A percentile compares a stretch with the other conserved stretches of the same genome.
Conservation (phyloP, 352 stramenopile species). For the Phytophthora sojae region DNA sequence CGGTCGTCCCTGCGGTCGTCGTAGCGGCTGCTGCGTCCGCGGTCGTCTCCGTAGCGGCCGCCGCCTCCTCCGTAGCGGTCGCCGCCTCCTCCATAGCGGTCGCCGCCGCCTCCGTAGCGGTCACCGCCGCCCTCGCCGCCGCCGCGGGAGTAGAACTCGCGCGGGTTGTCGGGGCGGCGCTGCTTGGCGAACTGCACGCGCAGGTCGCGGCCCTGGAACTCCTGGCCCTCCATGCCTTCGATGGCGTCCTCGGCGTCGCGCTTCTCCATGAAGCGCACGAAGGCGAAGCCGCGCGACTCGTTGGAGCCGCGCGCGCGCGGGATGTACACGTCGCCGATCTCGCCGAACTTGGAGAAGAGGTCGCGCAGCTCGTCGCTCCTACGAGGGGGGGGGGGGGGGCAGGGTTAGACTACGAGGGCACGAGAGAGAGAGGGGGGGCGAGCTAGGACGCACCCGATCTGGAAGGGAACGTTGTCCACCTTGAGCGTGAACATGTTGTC, state of each 20-base stretch:
- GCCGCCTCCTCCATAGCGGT: conserved; percentile 32
- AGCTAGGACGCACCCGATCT: conserved; percentile 60
- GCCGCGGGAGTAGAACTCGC: conserved; percentile 73
- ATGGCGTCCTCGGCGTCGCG: conserved; percentile 91
- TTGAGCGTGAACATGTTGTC: conserved; percentile 89
- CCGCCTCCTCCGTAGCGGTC: conserved; percentile 41
- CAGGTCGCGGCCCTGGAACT: conserved; percentile 76
- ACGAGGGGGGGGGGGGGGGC: not conserved
- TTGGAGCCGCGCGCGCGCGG: conserved; percentile 75
- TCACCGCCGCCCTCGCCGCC: conserved; percentile 35
- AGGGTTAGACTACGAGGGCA: no score
- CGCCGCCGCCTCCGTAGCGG: conserved; percentile 37
- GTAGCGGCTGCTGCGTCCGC: conserved; percentile 43
- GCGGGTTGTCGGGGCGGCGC: conserved; percentile 77
- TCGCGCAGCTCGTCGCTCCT: conserved; percentile 68
- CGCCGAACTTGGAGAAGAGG: conserved; percentile 76
- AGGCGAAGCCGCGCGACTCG: conserved; percentile 86
- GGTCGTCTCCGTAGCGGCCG: conserved; percentile 37
- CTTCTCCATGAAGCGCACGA: conserved; percentile 91
- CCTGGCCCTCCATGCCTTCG: conserved; percentile 72
- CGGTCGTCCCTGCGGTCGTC: conserved; percentile 47
- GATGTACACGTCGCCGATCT: conserved; percentile 89
- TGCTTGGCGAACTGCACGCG: conserved; percentile 84
- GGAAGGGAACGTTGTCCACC: conserved; percentile 90
- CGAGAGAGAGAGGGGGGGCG: not conserved